A percentile compares a stretch with the other conserved stretches of the same genome.
phyloP scores from a whole-genome alignment of 2,329 filamentous ascomycete genomes.

The Rhynchosporium secalis region DNA sequence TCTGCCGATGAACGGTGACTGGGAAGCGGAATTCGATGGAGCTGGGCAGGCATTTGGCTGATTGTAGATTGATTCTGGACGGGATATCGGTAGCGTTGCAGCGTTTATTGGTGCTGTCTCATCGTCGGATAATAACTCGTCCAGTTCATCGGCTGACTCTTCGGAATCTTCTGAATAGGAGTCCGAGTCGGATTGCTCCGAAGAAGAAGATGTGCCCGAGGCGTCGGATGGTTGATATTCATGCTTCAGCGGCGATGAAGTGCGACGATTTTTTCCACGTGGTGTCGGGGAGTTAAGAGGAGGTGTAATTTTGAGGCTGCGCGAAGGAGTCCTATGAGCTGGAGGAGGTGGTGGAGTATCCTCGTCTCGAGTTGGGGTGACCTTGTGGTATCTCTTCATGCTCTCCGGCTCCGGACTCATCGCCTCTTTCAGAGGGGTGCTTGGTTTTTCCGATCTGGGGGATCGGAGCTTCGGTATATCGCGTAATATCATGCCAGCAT shows the following conservation, averaged over 20 bases:
- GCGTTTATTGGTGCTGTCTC: slow-evolving; percentile 28
- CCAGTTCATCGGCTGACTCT: slow-evolving; percentile 53
- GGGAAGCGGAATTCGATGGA: slow-evolving; percentile 81
- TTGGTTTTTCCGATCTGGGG: slow-evolving; percentile 22
- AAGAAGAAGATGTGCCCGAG: slow-evolving; percentile 61
- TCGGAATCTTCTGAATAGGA: slow-evolving; percentile 49
- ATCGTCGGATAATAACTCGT: slow-evolving; percentile 44
- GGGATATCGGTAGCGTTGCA: slow-evolving; percentile 35
- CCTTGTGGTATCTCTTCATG: slow-evolving; percentile 18
- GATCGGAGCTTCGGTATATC: slow-evolving; percentile 23
- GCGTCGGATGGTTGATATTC: slow-evolving; percentile 88
- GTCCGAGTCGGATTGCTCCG: slow-evolving; percentile 50
- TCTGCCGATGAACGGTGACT: slow-evolving; percentile 62
- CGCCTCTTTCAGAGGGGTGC: slow-evolving; percentile 26
- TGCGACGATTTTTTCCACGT: slow-evolving; percentile 59
- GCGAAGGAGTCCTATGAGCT: slow-evolving; percentile 42
- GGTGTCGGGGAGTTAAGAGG: slow-evolving; percentile 33
- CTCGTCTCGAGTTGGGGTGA: slow-evolving; percentile 26
- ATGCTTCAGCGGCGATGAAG: slow-evolving; percentile 92
- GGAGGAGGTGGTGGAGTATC: slow-evolving; percentile 38
- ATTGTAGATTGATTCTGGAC: slow-evolving; percentile 33
- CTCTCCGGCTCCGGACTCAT: slow-evolving; percentile 27
- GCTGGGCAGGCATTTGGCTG: slow-evolving; percentile 55
- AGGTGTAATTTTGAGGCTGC: slow-evolving; percentile 43
- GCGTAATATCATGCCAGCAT: slow-evolving; percentile 12